Base-by-base conservation (phyloP, 1,284 basidiomycete genomes). In the Ceratobasidium sp. region DNA sequence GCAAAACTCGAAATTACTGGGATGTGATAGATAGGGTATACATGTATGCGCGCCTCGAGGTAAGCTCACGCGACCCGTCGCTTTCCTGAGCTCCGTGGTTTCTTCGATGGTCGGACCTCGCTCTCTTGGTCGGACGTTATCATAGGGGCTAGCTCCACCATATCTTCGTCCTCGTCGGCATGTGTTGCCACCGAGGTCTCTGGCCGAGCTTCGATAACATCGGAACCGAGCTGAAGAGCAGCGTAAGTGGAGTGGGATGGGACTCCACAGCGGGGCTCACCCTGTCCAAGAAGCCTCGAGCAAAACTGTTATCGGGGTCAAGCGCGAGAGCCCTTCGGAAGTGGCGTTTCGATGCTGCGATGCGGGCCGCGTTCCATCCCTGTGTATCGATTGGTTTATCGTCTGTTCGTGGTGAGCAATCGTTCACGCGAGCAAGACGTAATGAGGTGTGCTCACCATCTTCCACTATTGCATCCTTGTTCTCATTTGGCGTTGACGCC, bases 341-440 rank as follows among this genome's bases (percentile, higher is more conserved):
- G 80, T 91, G 89, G 7, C 85, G 82, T 78, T 88, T 88, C 36
- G 93, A 90, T 51, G 89, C 87, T 64, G 87, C 86, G 7, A 92
- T 77, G 24, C 86, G 82, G 29, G 79, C 80, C 17, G 77, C 74
- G 76, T 87, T 83, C 76, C 83, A 82, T 14, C 73, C 60, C 51
- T 63, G 56, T 19, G 48, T 59, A 76, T 71, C 44, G 65, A 77
- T 45, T 54, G 64, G 27, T 36, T 48, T 24, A 19, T 48, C 64
- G 27, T 36, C 56, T 59, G 44, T 17, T 9, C 57, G 22, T 50
- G 29, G 24, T 63, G 41, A 17, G 36, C 36, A 41, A 41, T 1
- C n/a, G 33, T 45, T 36, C 22, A 65, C 6, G 59, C 36, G n/a
- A 51, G 56, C 47, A 33, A 64, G 14, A 36, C 15, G 7, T 15